Base-by-base conservation (phyloP, 495 filamentous ascomycete genomes). In the Beverwykella pulmonaria region DNA sequence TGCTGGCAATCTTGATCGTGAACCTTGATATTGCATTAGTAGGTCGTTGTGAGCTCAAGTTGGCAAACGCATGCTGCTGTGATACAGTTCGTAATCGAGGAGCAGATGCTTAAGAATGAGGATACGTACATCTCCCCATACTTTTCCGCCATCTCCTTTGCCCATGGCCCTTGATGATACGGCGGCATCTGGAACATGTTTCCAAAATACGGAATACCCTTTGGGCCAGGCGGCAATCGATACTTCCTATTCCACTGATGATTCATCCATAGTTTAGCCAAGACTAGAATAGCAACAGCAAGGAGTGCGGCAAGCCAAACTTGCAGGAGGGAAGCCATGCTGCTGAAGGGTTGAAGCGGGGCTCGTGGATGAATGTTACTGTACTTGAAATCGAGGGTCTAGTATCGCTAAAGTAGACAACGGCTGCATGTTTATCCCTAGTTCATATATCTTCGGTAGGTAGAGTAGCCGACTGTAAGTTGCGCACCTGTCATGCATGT, bases 1-100 rank as follows among this genome's bases (percentile, higher is more conserved):
- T 75, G 56, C 55, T 53, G 2, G 73, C 74, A 22, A 76, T 52
- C 32, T 73, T 60, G 54, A 59, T 39, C 1, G 63, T 66, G 55
- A 66, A 66, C 58, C 58, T 61, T 4, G 30, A 39, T 46, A 32
- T 22, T n/a, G n/a, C 1, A 6, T 20, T 41, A 23, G 22, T 19
- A 8, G 1, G 50, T 15, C 12, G 8, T 30, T 61, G 58, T 1
- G 41, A 4, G n/a, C 30, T 39, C 2, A 61, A 32, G 44, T 9
- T n/a, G 39, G 17, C 6, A 34, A 12, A 6, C 6, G 12, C 5
- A 12, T 34, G 32, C 32, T 34, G 32, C 32, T 6, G 32, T n/a
- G n/a, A n/a, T n/a, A n/a, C n/a, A 34, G 30, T 4, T 34, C 12
- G 30, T 34, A 34, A 12, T 34, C 5, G 39, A n/a, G 39, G 17